phyloP scores from a whole-genome alignment of 441 rosid species.

The Populus hybrid region DNA sequence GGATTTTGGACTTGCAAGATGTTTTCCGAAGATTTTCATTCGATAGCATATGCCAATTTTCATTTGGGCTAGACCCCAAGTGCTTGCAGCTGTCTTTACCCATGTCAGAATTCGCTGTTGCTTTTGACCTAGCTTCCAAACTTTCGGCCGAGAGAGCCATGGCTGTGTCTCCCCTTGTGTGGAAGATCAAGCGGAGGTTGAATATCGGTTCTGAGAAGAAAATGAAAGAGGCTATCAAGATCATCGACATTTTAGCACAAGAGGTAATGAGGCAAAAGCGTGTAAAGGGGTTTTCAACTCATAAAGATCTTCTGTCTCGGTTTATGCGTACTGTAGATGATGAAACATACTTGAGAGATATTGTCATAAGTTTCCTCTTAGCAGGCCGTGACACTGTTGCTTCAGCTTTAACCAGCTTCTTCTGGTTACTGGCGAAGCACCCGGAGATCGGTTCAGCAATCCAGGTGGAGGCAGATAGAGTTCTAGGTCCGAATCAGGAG shows the following conservation, averaged over 20 bases:
- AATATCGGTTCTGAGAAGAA: constrained; percentile 15
- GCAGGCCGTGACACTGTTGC: constrained; percentile 40
- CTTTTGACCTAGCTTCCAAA: constrained; percentile 48
- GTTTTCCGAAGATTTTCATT: constrained; percentile 43
- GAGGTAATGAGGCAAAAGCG: constrained; percentile 17
- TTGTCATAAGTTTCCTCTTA: constrained; percentile 26
- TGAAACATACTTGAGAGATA: constrained; percentile 24
- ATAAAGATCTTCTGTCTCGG: constrained; percentile 59
- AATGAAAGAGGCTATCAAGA: constrained; percentile 22
- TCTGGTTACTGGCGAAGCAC: constrained; percentile 26
- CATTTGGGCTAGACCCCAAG: constrained; percentile 38
- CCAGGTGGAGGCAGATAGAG: constrained; percentile 32
- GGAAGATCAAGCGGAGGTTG: constrained; percentile 32
- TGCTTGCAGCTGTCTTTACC: constrained; percentile 34
- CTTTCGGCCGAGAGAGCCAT: constrained; percentile 46
- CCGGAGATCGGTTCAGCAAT: constrained; percentile 11
- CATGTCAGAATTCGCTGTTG: constrained; percentile 21
- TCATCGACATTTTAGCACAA: constrained; percentile 15
- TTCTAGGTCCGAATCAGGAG: constrained; percentile 27
- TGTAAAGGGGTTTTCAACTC: constrained; percentile 11
- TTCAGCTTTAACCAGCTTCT: constrained; percentile 29
- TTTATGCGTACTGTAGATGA: constrained; percentile 35
- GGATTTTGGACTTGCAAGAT: constrained; percentile 39
- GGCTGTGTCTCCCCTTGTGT: constrained; percentile 25
- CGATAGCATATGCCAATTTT: constrained; percentile 37